Percentiles rank a stretch among this genome's conserved stretches.
phyloP scores from a whole-genome alignment of 2,329 filamentous ascomycete species.

The Penicillium sp. region DNA sequence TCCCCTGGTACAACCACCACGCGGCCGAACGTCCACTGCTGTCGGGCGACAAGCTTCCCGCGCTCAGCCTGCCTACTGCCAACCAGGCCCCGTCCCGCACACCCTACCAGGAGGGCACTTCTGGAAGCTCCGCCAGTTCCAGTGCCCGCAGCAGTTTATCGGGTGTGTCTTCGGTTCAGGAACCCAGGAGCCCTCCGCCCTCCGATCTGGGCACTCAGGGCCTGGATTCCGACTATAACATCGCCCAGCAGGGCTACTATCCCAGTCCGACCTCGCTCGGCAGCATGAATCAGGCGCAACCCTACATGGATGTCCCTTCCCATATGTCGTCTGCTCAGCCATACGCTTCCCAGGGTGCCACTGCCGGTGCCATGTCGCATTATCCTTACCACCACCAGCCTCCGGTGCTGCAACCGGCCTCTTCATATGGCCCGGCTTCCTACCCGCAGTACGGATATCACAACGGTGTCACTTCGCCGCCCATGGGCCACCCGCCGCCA shows the following conservation, averaged over 20 bases:
- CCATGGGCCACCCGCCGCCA: constrained; percentile 62
- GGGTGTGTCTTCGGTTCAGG: constrained; percentile 46
- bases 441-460: constrained; percentile 70
- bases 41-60: constrained; percentile 70
- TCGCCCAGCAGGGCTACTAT: constrained; percentile 41
- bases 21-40: constrained; percentile 59
- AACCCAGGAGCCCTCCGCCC: constrained; percentile 70
- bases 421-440: constrained; percentile 62
- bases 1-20: constrained; percentile 65
- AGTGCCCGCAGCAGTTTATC: constrained; percentile 56
- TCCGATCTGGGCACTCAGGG: constrained; percentile 45
- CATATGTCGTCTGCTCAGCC: constrained; percentile 75
- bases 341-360: constrained; percentile 70
- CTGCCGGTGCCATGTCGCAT: constrained; percentile 67
- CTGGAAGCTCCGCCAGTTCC: constrained; percentile 37
- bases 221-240: constrained; percentile 36
- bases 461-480: constrained; percentile 76
- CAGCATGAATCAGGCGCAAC: constrained; percentile 75
- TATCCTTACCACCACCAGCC: constrained; percentile 70
- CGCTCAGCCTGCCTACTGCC: constrained; percentile 64
- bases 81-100: constrained; percentile 65
- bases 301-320: constrained; percentile 79
- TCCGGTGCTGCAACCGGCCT: constrained; percentile 67
- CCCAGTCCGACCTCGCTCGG: constrained; percentile 35
- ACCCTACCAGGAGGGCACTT: constrained; percentile 60